A percentile compares a stretch with the other conserved stretches of the same genome.
These are phyloP conservation scores for Hymenoscyphus albidus DNA, from an alignment of 2,329 filamentous ascomycete species.

Conservation along the genomic window DNA sequence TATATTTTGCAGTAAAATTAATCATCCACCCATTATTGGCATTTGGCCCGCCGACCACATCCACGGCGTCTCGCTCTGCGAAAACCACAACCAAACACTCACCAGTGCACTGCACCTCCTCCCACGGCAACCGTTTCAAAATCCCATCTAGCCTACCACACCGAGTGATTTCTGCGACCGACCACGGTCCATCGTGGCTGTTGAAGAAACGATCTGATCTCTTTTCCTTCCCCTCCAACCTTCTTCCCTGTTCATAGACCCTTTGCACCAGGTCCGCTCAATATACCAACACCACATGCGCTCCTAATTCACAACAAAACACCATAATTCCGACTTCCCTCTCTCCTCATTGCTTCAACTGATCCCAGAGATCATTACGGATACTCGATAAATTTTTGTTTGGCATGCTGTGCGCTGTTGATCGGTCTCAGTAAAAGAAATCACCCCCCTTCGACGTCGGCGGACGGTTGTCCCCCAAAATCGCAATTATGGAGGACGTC, in stretches of 20 bases:
- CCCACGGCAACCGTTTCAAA: constrained; percentile 29
- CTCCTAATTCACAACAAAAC: not conserved
- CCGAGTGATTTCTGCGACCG: not conserved
- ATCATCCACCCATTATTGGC: not conserved
- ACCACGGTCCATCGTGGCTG: not conserved
- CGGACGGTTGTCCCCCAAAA: constrained; percentile 16
- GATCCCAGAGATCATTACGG: not conserved
- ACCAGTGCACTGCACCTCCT: constrained; percentile 9
- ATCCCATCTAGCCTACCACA: constrained; percentile 14
- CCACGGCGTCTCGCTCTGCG: constrained; percentile 10
- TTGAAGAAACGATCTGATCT: not conserved
- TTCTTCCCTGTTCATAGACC: not conserved
- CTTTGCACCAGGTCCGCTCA: not conserved
- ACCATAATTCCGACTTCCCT: not conserved
- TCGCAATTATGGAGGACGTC: constrained; percentile 38
- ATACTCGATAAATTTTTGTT: not conserved
- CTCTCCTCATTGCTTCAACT: not conserved
- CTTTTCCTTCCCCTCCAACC: not conserved
- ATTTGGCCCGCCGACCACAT: not conserved
- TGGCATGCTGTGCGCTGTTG: constrained; percentile 13
- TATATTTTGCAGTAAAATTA: not conserved
- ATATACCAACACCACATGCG: not conserved
- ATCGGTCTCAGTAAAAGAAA: constrained; percentile 13
- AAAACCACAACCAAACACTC: constrained; percentile 13
- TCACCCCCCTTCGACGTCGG: constrained; percentile 11